phyloP scores from a whole-genome alignment of 78 protist genomes.

The Pigoraptor vietnamica region DNA sequence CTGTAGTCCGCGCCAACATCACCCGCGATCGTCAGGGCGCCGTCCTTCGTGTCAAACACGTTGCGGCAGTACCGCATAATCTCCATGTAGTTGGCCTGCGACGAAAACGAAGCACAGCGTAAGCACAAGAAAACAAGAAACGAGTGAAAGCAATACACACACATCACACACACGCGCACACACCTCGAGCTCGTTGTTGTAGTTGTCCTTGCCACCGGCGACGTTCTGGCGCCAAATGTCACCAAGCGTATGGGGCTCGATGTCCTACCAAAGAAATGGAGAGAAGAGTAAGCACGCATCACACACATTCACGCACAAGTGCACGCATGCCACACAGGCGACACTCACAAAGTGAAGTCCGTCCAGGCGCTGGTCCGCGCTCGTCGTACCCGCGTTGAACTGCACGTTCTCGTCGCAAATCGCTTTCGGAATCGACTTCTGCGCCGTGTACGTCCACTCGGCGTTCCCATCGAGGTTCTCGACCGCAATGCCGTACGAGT shows the following conservation, averaged over 20 bases:
- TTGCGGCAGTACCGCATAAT: neutral
- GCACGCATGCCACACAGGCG: neutral
- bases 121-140: too few species aligned
- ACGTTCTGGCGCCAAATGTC: neutral
- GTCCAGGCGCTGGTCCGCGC: neutral
- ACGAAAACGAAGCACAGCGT: neutral
- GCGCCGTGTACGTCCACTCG: neutral
- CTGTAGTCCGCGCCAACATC: neutral
- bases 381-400: neutral
- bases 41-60: neutral
- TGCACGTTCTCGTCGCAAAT: neutral
- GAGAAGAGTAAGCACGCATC: neutral
- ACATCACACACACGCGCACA: neutral
- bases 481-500: neutral
- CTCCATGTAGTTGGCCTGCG: neutral
- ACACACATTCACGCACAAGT: too few species aligned
- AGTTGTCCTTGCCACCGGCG: slow-evolving; percentile 1
- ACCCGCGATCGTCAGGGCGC: neutral
- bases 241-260: neutral
- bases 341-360: neutral
- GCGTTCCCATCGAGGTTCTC: neutral
- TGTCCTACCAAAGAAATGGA: neutral
- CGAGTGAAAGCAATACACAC: too few species aligned
- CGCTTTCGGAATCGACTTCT: neutral
- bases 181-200: neutral